Percentiles rank a stretch among this genome's conserved stretches.
phyloP scores from a whole-genome alignment of 768 basidiomycete genomes.

The Leucosporidium creatinivorum region DNA sequence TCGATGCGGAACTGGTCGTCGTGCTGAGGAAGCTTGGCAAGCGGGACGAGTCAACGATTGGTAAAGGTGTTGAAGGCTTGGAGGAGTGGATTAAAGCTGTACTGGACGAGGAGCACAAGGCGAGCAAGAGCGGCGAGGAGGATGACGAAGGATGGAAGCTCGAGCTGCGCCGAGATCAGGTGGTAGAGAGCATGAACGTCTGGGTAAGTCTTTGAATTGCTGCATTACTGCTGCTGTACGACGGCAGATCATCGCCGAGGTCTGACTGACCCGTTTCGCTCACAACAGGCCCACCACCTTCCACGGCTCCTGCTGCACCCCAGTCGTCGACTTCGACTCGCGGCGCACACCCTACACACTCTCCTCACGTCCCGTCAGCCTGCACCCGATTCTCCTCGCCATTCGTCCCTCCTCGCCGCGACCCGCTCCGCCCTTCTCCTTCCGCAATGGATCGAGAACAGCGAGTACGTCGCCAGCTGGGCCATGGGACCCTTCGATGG shows the following conservation, averaged over 20 bases:
- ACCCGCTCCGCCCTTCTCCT: slow-evolving; percentile 52
- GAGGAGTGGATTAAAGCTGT: slow-evolving; percentile 53
- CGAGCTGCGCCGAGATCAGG: slow-evolving; percentile 40
- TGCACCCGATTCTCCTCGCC: slow-evolving; percentile 41
- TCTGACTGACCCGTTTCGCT: background rate
- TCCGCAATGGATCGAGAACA: slow-evolving; percentile 48
- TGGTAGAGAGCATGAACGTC: slow-evolving; percentile 68
- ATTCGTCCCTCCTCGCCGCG: slow-evolving; percentile 41
- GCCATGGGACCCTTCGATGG: slow-evolving; percentile 62
- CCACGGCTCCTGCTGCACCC: slow-evolving; percentile 72
- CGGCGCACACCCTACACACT: slow-evolving; percentile 57
- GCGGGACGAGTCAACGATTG: slow-evolving; percentile 79
- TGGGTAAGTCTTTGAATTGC: slow-evolving; percentile 59
- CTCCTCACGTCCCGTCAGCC: slow-evolving; percentile 54
- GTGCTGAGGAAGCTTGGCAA: slow-evolving; percentile 73
- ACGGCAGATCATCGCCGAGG: background rate
- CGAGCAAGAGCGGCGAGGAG: slow-evolving; percentile 37
- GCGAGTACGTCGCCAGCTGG: slow-evolving; percentile 65
- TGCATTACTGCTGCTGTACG: background rate
- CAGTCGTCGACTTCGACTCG: slow-evolving; percentile 62
- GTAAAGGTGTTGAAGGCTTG: slow-evolving; percentile 77
- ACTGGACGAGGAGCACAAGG: slow-evolving; percentile 40
- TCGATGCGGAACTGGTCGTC: slow-evolving; percentile 65
- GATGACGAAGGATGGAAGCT: slow-evolving; percentile 41
- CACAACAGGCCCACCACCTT: slow-evolving; percentile 71